A percentile compares a stretch with the other conserved stretches of the same genome.
phyloP scores from a whole-genome alignment of 2,329 filamentous ascomycete species.

The Ustilaginoidea virens region DNA sequence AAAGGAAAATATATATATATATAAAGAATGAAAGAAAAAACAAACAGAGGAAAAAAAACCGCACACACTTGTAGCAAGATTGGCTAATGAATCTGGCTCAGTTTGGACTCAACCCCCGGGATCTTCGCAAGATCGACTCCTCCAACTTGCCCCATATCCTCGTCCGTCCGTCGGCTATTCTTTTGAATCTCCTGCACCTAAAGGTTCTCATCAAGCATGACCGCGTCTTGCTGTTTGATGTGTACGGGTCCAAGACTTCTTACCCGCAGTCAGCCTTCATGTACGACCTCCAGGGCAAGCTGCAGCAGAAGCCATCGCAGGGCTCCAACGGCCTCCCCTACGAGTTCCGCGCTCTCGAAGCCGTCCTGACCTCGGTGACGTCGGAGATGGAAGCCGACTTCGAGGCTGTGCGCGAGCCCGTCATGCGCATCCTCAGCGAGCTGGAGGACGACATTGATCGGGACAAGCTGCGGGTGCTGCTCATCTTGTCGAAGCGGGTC shows the following conservation, averaged over 20 bases:
- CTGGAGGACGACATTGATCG: constrained; percentile 94
- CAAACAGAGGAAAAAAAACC: background rate
- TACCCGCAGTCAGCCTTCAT: constrained; percentile 96
- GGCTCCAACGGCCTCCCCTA: constrained; percentile 63
- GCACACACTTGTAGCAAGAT: background rate
- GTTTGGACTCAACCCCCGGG: constrained; percentile 86
- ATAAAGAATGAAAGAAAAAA: too few species aligned
- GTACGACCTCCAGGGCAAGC: constrained; percentile 87
- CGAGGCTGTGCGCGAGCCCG: constrained; percentile 81
- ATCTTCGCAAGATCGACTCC: constrained; percentile 94
- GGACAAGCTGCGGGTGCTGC: constrained; percentile 76
- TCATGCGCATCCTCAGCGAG: constrained; percentile 75
- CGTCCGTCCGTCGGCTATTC: constrained; percentile 79
- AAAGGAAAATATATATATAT: too few species aligned
- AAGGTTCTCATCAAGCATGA: constrained; percentile 92
- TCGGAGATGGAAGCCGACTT: constrained; percentile 87
- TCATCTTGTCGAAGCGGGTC: constrained; percentile 89
- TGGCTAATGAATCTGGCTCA: constrained; percentile 16
- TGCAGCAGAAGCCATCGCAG: constrained; percentile 54
- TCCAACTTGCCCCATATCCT: constrained; percentile 91
- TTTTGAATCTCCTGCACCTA: constrained; percentile 92
- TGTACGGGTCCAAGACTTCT: constrained; percentile 85
- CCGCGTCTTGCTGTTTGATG: constrained; percentile 87
- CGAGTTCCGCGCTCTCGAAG: constrained; percentile 90
- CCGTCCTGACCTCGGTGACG: constrained; percentile 86